These are phyloP conservation scores for Ophiostoma himal-ulmi DNA, from an alignment of 2,329 filamentous ascomycete genomes.

Conservation along the genomic window DNA sequence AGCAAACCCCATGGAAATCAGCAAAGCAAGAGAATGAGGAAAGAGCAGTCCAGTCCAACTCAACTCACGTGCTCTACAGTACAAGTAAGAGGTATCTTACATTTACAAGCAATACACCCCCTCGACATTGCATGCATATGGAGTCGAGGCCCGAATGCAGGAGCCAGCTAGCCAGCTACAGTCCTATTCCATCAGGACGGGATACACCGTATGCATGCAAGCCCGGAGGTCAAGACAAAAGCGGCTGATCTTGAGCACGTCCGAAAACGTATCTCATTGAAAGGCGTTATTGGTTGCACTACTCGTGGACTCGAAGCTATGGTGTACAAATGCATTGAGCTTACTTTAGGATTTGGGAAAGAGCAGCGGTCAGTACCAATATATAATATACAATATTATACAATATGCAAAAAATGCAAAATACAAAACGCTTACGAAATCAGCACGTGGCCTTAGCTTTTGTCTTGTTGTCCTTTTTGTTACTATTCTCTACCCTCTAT, in stretches of 20 bases:
- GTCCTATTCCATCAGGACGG: background rate
- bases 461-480: background rate
- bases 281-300: background rate
- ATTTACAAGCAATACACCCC: background rate
- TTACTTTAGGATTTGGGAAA: background rate
- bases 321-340: background rate
- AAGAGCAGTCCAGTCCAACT: background rate
- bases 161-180: background rate
- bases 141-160: background rate
- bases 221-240: background rate
- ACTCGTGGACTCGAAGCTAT: background rate
- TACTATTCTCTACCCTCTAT: background rate
- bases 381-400: background rate
- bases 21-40: background rate
- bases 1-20: background rate
- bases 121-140: background rate
- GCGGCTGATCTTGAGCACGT: slow-evolving; percentile 7
- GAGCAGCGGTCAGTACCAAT: background rate
- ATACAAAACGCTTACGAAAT: background rate
- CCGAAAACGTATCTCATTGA: background rate
- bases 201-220: slow-evolving; percentile 6
- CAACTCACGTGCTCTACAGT: background rate
- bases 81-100: background rate
- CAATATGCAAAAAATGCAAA: background rate
- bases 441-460: background rate